Evolutionary conservation across 306 rosid genomes (phyloP).

Genomic region (Rosa chinensis): DNA sequence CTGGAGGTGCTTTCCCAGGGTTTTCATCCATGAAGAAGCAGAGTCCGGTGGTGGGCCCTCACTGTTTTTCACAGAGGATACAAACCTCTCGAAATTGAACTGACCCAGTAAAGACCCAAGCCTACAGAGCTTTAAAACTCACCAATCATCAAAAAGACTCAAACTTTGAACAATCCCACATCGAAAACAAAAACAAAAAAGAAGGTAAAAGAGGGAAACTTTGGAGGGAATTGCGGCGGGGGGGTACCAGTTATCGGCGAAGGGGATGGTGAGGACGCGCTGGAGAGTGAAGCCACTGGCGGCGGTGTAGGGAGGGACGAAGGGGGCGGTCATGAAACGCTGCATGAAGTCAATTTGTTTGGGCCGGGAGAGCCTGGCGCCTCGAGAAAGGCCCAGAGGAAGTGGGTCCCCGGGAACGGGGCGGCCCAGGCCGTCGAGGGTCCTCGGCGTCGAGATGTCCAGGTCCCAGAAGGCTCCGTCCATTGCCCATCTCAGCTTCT

Average conservation of each 20-base stretch:
- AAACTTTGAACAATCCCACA: background rate
- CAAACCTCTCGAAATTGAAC: conserved; percentile 80
- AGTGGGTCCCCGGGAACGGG: conserved; percentile 64
- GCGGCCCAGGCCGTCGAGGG: conserved; percentile 59
- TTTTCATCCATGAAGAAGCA: conserved; percentile 50
- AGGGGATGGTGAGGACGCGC: conserved; percentile 67
- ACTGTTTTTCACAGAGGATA: conserved; percentile 47
- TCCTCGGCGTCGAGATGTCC: conserved; percentile 73
- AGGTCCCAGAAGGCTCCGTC: conserved; percentile 81
- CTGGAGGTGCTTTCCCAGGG: conserved; percentile 45
- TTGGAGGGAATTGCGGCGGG: background rate
- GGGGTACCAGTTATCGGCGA: conserved; percentile 53
- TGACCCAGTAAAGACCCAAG: conserved; percentile 62
- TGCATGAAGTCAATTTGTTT: conserved; percentile 83
- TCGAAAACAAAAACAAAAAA: background rate
- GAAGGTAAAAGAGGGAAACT: background rate
- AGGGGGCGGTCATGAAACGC: conserved; percentile 64
- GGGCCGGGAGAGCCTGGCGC: conserved; percentile 66
- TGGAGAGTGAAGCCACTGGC: conserved; percentile 47
- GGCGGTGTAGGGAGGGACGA: conserved; percentile 55
- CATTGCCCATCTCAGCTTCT: conserved; percentile 90
- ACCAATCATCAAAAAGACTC: conserved; percentile 12
- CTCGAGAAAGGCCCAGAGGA: conserved; percentile 74
- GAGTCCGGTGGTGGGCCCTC: conserved; percentile 35
- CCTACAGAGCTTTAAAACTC: conserved; percentile 60